phyloP scores from a whole-genome alignment of 495 filamentous ascomycete species.

The Opeltia flavorubescens region DNA sequence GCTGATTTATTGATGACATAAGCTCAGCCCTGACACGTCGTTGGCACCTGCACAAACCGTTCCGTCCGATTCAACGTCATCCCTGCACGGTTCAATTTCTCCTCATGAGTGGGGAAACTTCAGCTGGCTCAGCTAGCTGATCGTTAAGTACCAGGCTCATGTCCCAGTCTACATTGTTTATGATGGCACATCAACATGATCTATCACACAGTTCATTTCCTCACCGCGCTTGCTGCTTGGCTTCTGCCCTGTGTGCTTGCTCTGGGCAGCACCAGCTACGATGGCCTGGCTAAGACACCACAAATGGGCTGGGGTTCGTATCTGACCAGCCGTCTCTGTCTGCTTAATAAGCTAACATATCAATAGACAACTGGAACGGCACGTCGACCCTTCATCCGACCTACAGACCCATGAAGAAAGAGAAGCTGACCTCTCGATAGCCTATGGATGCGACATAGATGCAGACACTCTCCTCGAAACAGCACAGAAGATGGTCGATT shows the following conservation, averaged over 20 bases:
- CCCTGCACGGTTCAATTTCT: too few species aligned
- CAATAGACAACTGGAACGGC: constrained; percentile 37
- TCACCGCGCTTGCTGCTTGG: not conserved
- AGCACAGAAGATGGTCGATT: constrained; percentile 32
- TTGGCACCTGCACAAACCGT: too few species aligned
- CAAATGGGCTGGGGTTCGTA: constrained; percentile 25
- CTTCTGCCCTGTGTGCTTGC: not conserved
- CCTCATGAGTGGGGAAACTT: too few species aligned
- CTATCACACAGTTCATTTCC: too few species aligned
- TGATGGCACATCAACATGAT: too few species aligned
- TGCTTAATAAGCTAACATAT: not conserved
- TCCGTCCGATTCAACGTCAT: too few species aligned
- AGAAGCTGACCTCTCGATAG: not conserved
- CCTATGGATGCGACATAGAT: constrained; percentile 36
- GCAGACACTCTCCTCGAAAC: constrained; percentile 34
- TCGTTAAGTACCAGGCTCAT: too few species aligned
- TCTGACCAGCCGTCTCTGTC: constrained; percentile 2
- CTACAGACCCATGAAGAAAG: not conserved
- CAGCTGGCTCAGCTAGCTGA: too few species aligned
- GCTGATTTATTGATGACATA: too few species aligned
- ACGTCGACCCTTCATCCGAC: not conserved
- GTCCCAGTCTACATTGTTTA: too few species aligned
- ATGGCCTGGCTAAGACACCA: constrained; percentile 28
- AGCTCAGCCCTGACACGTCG: too few species aligned
- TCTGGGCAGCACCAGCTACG: constrained; percentile 15